Evolutionary conservation across 1,284 basidiomycete genomes (phyloP), one percentile per base, ranked within the genome.

Genomic region (Melampsora americana): DNA sequence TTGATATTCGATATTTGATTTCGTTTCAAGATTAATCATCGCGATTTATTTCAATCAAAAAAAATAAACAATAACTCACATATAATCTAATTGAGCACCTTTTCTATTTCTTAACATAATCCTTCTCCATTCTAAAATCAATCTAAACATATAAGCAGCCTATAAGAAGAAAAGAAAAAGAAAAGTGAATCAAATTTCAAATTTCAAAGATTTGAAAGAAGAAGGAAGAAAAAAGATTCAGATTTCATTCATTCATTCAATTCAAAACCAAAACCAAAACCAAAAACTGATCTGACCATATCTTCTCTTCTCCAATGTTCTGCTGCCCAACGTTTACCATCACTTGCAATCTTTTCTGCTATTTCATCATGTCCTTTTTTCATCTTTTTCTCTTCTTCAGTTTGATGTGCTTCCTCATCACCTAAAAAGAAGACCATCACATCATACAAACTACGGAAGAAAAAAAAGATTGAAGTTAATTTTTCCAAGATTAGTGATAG

Each of bases 271-370:
- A n/a, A n/a, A n/a, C n/a, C n/a, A n/a, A n/a, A n/a, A n/a, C n/a
- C n/a, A n/a, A n/a, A n/a, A n/a, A n/a, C n/a, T n/a, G n/a, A n/a
- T n/a, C n/a, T n/a, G n/a, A 76, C 73, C 73, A 76, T 76, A 64
- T 76, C 73, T 5, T 28, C 44, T 35, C 66, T 62, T 50, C 73
- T 48, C 73, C 73, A 76, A 76, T 76, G 73, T 61, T 76, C 59
- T 5, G 59, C 66, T 12, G 73, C 73, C 73, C 73, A 76, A 6
- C 23, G 39, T 65, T 76, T 76, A 20, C 73, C 73, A 14, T 61
- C 42, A n/a, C 53, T 50, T 18, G 73, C 73, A 35, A 76, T 76
- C 46, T 69, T 76, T 61, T 76, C 66, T 20, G 66, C 73, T 35
- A 76, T 32, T 30, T 69, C 53, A 61, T 76, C 73, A n/a, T 76